phyloP scores from a whole-genome alignment of 2,329 filamentous ascomycete genomes.

The Sarocladiaceae sp. region DNA sequence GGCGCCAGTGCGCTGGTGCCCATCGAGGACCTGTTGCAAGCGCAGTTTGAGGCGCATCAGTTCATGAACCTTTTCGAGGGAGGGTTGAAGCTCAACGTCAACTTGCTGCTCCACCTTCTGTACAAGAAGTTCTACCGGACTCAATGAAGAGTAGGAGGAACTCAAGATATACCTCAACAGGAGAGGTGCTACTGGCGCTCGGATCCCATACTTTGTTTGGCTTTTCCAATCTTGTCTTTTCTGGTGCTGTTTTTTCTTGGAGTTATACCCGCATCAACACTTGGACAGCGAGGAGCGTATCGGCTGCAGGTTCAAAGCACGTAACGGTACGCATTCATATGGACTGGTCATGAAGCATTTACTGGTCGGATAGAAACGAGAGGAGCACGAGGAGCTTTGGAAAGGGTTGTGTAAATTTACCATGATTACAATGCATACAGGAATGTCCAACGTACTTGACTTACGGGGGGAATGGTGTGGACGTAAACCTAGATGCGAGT shows the following conservation, averaged over 20 bases:
- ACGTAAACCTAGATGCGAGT: too few relatives aligned
- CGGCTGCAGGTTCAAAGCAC: not conserved
- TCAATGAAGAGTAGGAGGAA: conserved; percentile 37
- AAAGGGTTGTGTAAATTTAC: not conserved
- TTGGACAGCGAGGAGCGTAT: conserved; percentile 1
- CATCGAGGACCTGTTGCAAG: conserved; percentile 90
- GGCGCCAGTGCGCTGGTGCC: conserved; percentile 85
- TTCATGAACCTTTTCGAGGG: conserved; percentile 94
- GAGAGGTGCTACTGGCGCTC: not conserved
- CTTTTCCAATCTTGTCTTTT: too few relatives aligned
- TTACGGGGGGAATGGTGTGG: too few relatives aligned
- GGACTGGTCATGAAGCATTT: too few relatives aligned
- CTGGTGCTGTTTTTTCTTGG: conserved; percentile 6
- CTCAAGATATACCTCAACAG: too few relatives aligned
- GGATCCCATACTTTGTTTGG: too few relatives aligned
- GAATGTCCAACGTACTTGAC: too few relatives aligned
- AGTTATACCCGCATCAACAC: conserved; percentile 1
- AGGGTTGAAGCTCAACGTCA: conserved; percentile 85
- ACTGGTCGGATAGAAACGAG: too few relatives aligned
- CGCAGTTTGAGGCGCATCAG: conserved; percentile 95
- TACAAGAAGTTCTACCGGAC: conserved; percentile 98
- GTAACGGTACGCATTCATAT: not conserved
- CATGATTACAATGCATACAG: too few relatives aligned
- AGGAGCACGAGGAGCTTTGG: too few relatives aligned
- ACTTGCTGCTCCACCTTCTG: conserved; percentile 90